Base-by-base conservation (phyloP, 2,329 filamentous ascomycete genomes). In the Epichloe festucae region DNA sequence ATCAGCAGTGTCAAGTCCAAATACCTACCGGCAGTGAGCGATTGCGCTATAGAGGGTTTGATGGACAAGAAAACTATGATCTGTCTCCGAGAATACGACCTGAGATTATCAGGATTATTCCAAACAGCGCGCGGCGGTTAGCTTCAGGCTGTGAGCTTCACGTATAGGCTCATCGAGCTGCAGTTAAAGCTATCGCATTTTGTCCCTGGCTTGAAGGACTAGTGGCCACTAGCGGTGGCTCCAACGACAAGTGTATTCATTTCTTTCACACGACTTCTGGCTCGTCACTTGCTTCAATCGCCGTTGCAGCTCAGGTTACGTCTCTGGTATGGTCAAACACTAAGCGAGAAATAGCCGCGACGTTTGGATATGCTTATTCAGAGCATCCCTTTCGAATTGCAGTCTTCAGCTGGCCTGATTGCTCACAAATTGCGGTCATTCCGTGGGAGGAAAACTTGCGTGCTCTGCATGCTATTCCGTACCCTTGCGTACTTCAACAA, bases 171-270 rank as follows among this genome's bases (percentile, higher is more conserved):
- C 89, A 98, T 64, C 81, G 81, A 27, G 91, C 91, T 0, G 93
- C 93, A 2, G 87, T 97, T 58, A 98, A 98, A 67, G 93, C 93
- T 35, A 93, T 97, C 59, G 89, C 93, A 2, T 97, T 97, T 67
- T 95, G 91, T 56, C 91, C 93, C 0, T 98, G 90, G 91, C 86
- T 91, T 52, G 80, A 86, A 23, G 86, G 85, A 3, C 76, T 98
- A 4, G 69, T 98, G 40, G 93, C 93, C 14, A 94, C 91, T 1
- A 89, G 93, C 3, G 91, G 93, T 40, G 93, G 93, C 23, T 91
- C 87, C 45, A 95, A 94, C 61, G 91, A 98, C 70, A 88, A 89
- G 60, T 89, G 89, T 65, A 95, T 98, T 53, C 90, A 95, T 68
- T 98, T 98, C 71, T 96, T 86, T 67, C 90, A 97, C 66, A 86